Percentiles rank a stretch among this genome's conserved stretches.
These are phyloP conservation scores for Penicillium nucicola DNA, from an alignment of 495 filamentous ascomycete genomes.

Conservation along the genomic window DNA sequence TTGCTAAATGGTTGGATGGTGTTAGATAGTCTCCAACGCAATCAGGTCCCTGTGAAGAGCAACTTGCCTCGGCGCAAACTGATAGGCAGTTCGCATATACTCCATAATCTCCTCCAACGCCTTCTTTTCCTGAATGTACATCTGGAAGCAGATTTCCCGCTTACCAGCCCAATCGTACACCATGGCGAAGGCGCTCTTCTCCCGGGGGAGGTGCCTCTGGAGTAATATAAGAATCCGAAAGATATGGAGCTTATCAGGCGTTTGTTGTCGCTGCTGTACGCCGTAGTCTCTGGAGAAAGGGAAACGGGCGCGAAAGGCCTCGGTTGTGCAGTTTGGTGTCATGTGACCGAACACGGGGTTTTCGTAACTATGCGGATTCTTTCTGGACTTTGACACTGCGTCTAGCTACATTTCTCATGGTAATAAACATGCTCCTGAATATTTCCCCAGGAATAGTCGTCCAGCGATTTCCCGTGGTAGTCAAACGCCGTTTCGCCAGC, in stretches of 20 bases:
- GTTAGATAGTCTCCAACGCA: neutral
- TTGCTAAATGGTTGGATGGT: slow-evolving; percentile 46
- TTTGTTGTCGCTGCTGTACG: slow-evolving; percentile 39
- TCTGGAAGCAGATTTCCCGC: slow-evolving; percentile 61
- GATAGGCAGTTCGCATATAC: slow-evolving; percentile 55
- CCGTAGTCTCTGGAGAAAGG: slow-evolving; percentile 27
- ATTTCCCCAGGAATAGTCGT: slow-evolving; percentile 3
- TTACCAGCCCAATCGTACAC: slow-evolving; percentile 75
- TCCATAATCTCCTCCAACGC: slow-evolving; percentile 66
- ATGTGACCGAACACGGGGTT: slow-evolving; percentile 10
- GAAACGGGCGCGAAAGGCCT: slow-evolving; percentile 7
- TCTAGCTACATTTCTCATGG: slow-evolving; percentile 3
- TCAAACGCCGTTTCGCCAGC: slow-evolving; percentile 3
- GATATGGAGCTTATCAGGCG: slow-evolving; percentile 28
- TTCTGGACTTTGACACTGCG: neutral
- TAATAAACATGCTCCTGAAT: neutral
- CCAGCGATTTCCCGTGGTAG: slow-evolving; percentile 1
- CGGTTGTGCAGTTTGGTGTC: slow-evolving; percentile 23
- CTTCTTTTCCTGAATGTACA: slow-evolving; percentile 72
- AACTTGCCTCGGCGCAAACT: slow-evolving; percentile 63
- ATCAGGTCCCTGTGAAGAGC: neutral
- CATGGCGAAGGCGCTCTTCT: slow-evolving; percentile 46
- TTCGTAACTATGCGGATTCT: neutral
- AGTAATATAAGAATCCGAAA: slow-evolving; percentile 9
- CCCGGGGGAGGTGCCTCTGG: slow-evolving; percentile 32